These are phyloP conservation scores for Fragilariopsis cylindrus DNA, from an alignment of 108 stramenopile species.

Conservation along the genomic window DNA sequence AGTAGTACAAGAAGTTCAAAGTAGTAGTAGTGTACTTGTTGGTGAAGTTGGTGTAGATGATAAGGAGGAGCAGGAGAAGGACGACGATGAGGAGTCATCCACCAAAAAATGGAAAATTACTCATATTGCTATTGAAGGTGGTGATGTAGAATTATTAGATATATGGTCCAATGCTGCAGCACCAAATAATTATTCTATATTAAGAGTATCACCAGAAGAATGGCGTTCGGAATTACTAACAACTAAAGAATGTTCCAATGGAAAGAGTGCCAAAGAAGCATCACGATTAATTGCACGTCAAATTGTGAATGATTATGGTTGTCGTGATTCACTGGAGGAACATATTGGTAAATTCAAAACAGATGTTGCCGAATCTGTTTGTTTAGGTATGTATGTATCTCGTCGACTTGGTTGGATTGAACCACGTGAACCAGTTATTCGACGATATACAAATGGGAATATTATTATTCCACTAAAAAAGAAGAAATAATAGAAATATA, in stretches of 20 bases:
- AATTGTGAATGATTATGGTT: slow-evolving; percentile 31
- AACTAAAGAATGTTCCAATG: slow-evolving; percentile 31
- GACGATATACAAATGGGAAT: slow-evolving; percentile 47
- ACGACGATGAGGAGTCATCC: background rate
- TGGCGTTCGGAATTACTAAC: slow-evolving; percentile 42
- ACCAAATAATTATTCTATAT: slow-evolving; percentile 2
- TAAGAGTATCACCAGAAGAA: slow-evolving; percentile 46
- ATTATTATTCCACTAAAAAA: slow-evolving; percentile 34
- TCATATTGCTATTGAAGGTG: slow-evolving; percentile 56
- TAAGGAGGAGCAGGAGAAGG: background rate
- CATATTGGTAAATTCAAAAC: slow-evolving; percentile 41
- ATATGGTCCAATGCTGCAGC: slow-evolving; percentile 33
- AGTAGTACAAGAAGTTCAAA: too few relatives aligned
- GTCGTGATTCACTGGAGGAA: slow-evolving; percentile 17
- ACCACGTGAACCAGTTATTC: slow-evolving; percentile 27
- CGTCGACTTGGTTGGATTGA: slow-evolving; percentile 45
- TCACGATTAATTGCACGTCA: slow-evolving; percentile 53
- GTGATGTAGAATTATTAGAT: slow-evolving; percentile 23
- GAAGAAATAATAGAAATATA: background rate
- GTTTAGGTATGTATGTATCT: slow-evolving; percentile 38
- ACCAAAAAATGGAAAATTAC: slow-evolving; percentile 12
- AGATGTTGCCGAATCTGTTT: slow-evolving; percentile 51
- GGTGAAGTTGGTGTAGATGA: background rate
- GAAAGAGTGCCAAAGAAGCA: slow-evolving; percentile 40
- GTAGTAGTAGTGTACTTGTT: too few relatives aligned